Evolutionary conservation across 2,329 filamentous ascomycete species (phyloP), one percentile per base, ranked within the genome.

Genomic region (Helotiales sp.): DNA sequence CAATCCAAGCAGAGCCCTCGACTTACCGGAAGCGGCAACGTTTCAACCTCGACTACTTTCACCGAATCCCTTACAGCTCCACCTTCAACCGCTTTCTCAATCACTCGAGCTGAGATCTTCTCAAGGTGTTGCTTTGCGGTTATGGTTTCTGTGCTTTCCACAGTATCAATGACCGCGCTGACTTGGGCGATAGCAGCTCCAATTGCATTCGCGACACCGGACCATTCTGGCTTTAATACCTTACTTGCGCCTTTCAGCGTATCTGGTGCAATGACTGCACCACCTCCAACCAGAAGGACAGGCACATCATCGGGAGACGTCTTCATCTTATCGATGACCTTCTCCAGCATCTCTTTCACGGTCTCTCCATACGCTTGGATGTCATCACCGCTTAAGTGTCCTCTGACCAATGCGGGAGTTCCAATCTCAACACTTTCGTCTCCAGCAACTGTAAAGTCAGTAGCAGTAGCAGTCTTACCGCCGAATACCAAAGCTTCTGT

Each of bases 111-210:
- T n/a, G n/a, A n/a, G n/a, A n/a, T n/a, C n/a, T n/a, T n/a, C n/a
- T n/a, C n/a, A n/a, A n/a, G n/a, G n/a, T n/a, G n/a, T n/a, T n/a
- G n/a, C n/a, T n/a, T 70, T 0, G 77, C 70, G 0, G 68, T 67
- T 54, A 74, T 71, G 29, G 75, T 71, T 2, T 73, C 66, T 2
- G 72, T 72, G 3, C 72, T 73, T 22, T 76, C 38, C 5, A 42
- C 10, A 24, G 25, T 42, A 17, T 42, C 54, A 5, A 57, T 57
- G 1, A 48, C 2, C 25, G 30, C 54, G 22, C 46, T 48, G n/a
- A 57, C 46, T 7, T 52, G 30, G 29, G 54, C 47, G 25, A 56
- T 38, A 1, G 54, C 46, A 42, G 54, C 54, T 9, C 36, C 36
- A 1, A 51, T 47, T 6, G 46, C 47, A n/a, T 50, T 50, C 3